Evolutionary conservation across 495 filamentous ascomycete genomes (phyloP).

Genomic region (Tuber aestivum): DNA sequence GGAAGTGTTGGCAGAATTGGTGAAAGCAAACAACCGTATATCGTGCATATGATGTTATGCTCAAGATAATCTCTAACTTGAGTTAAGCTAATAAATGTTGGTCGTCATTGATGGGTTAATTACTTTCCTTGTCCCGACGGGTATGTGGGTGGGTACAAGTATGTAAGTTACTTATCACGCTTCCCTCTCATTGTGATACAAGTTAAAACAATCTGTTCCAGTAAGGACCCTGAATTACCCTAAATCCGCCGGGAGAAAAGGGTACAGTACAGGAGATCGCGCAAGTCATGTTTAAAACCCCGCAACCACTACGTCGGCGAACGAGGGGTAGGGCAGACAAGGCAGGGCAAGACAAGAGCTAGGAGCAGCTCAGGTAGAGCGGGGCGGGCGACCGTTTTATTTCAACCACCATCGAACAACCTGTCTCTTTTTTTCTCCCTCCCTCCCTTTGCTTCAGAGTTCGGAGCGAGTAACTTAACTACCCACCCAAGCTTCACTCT

Average conservation of each 20-base stretch:
- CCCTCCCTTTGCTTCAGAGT: neutral
- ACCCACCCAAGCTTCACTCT: neutral
- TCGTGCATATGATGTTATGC: neutral
- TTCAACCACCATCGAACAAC: neutral
- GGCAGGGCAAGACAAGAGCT: neutral
- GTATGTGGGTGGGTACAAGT: neutral
- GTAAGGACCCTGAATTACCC: neutral
- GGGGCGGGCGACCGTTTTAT: neutral
- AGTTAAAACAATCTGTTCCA: neutral
- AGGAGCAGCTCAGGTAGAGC: neutral
- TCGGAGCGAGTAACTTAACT: neutral
- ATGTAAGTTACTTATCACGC: neutral
- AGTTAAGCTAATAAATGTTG: neutral
- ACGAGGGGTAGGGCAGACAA: neutral
- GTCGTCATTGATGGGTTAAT: neutral
- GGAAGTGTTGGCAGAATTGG: neutral
- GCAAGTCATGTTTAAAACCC: neutral
- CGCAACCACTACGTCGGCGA: neutral
- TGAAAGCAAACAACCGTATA: neutral
- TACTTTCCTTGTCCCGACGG: neutral
- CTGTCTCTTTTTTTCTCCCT: too few species aligned
- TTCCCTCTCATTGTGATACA: too few species aligned
- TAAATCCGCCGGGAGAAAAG: neutral
- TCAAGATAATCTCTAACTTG: neutral
- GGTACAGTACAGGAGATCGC: neutral